Evolutionary conservation across 805 yeast genomes (phyloP).

Genomic region (Saccharomycopsis sp.): DNA sequence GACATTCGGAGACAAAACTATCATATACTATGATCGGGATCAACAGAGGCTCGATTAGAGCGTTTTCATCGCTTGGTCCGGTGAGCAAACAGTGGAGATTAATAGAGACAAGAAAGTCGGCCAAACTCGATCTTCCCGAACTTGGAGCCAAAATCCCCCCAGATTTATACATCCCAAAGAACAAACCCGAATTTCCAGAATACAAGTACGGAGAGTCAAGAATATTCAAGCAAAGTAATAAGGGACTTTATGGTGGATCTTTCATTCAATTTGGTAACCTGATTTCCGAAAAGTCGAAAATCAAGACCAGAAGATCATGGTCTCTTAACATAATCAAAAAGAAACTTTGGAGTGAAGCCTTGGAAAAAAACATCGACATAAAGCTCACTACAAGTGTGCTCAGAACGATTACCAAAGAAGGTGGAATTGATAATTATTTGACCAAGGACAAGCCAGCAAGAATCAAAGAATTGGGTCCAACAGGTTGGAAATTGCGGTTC

Average conservation of each 20-base stretch:
- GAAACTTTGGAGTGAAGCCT: slow-evolving; percentile 76
- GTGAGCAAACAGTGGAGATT: slow-evolving; percentile 33
- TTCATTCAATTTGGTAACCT: slow-evolving; percentile 70
- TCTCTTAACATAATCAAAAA: slow-evolving; percentile 74
- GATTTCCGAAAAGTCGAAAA: slow-evolving; percentile 66
- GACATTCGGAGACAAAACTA: not conserved
- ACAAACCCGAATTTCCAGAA: slow-evolving; percentile 44
- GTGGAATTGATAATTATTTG: slow-evolving; percentile 88
- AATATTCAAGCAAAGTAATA: slow-evolving; percentile 74
- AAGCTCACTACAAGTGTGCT: slow-evolving; percentile 74
- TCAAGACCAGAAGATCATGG: slow-evolving; percentile 69
- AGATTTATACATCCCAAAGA: slow-evolving; percentile 35
- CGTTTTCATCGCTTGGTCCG: not conserved
- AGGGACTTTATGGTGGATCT: slow-evolving; percentile 88
- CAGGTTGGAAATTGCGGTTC: slow-evolving; percentile 87
- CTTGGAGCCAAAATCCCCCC: slow-evolving; percentile 50
- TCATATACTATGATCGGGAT: not conserved
- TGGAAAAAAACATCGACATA: slow-evolving; percentile 49
- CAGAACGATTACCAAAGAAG: slow-evolving; percentile 84
- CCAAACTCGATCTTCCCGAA: slow-evolving; percentile 36
- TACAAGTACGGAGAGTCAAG: slow-evolving; percentile 76
- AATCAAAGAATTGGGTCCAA: slow-evolving; percentile 84
- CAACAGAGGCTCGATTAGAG: not conserved
- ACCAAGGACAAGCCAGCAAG: slow-evolving; percentile 84
- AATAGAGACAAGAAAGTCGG: slow-evolving; percentile 43